These are phyloP conservation scores for Cryptococcus wingfieldii DNA, from an alignment of 1,284 basidiomycete species.

Conservation along the genomic window DNA sequence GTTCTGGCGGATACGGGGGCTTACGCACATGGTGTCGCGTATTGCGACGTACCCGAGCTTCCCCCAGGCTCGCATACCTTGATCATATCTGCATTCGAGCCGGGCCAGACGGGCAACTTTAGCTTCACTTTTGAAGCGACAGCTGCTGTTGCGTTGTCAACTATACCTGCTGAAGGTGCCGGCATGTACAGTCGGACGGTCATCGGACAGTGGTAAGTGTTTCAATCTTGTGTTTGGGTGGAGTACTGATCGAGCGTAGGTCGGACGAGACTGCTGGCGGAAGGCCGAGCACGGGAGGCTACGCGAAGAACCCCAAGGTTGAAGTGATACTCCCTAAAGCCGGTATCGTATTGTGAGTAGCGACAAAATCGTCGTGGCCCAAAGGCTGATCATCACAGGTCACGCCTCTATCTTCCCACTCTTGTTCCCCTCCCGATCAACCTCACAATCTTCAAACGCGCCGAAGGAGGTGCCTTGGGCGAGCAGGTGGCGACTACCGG, in stretches of 20 bases:
- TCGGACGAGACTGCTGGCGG: constrained; percentile 58
- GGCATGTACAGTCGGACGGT: constrained; percentile 76
- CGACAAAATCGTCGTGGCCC: background rate
- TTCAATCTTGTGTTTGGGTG: background rate
- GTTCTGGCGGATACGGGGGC: constrained; percentile 68
- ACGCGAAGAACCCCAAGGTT: constrained; percentile 65
- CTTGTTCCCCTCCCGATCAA: constrained; percentile 38
- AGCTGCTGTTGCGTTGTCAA: constrained; percentile 46
- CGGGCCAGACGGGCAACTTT: constrained; percentile 63
- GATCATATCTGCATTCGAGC: constrained; percentile 75
- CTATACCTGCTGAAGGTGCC: constrained; percentile 69
- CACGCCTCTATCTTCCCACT: constrained; percentile 19
- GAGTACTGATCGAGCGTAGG: constrained; percentile 47
- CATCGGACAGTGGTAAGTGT: constrained; percentile 64
- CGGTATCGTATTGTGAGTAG: constrained; percentile 60
- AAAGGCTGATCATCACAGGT: background rate
- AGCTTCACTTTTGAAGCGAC: constrained; percentile 62
- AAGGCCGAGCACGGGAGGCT: constrained; percentile 60
- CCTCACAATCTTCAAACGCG: constrained; percentile 45
- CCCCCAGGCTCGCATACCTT: constrained; percentile 71
- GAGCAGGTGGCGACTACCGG: constrained; percentile 65
- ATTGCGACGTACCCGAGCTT: constrained; percentile 54
- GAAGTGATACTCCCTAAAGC: constrained; percentile 58
- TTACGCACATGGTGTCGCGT: constrained; percentile 74
- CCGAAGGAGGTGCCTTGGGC: constrained; percentile 37